Conservation (phyloP, 2,329 filamentous ascomycete species). For the Taxawa tesnikishii region DNA sequence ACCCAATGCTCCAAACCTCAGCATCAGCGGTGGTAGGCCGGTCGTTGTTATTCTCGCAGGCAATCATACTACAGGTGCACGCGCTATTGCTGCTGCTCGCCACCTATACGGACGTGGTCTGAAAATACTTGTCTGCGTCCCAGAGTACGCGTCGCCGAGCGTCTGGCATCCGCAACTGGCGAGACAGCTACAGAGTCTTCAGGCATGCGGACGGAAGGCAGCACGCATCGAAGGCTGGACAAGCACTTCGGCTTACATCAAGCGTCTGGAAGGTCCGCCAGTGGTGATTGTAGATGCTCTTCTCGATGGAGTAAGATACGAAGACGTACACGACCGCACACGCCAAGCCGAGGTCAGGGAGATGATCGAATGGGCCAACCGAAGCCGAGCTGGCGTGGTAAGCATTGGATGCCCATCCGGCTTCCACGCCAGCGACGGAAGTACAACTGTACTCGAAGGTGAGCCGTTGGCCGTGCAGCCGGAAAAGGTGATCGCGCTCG, state of each 20-base stretch:
- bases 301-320: slow-evolving; percentile 77
- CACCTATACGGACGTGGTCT: slow-evolving; percentile 76
- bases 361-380: slow-evolving; percentile 88
- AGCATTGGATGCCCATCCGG: slow-evolving; percentile 88
- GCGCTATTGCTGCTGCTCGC: slow-evolving; percentile 73
- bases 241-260: slow-evolving; percentile 41
- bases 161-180: slow-evolving; percentile 70
- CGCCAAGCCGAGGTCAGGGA: slow-evolving; percentile 78
- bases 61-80: slow-evolving; percentile 82
- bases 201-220: slow-evolving; percentile 42
- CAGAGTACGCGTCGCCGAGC: slow-evolving; percentile 71
- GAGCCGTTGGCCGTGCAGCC: slow-evolving; percentile 68
- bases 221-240: slow-evolving; percentile 53
- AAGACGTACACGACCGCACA: slow-evolving; percentile 62
- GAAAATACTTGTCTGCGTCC: slow-evolving; percentile 69
- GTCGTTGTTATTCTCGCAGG: slow-evolving; percentile 73
- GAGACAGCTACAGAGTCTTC: slow-evolving; percentile 70
- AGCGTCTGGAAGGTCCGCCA: slow-evolving; percentile 48
- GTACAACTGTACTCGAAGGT: slow-evolving; percentile 54
- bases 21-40: slow-evolving; percentile 28
- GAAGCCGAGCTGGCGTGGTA: slow-evolving; percentile 68
- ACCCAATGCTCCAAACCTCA: slow-evolving; percentile 44
- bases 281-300: slow-evolving; percentile 82
- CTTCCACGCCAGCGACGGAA: slow-evolving; percentile 66
- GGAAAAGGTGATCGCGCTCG: slow-evolving; percentile 72